Conservation (phyloP, 2,329 filamentous ascomycete genomes). For the Sclerotinia borealis region DNA sequence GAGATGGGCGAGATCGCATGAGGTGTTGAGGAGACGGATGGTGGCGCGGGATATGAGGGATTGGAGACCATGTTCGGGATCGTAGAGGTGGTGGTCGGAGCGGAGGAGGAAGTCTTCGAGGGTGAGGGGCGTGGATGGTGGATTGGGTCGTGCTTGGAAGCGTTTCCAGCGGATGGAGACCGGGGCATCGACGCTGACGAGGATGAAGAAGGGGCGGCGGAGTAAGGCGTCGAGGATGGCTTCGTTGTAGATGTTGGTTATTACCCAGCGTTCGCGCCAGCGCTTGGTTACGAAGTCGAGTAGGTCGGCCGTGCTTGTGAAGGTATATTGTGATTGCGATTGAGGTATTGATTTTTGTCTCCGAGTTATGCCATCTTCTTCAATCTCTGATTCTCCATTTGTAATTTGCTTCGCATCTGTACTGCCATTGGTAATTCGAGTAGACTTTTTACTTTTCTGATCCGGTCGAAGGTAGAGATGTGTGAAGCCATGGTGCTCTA, state of each 20-base stretch:
- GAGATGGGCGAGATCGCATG: conserved; percentile 63
- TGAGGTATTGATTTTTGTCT: conserved; percentile 4
- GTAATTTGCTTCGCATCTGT: not conserved
- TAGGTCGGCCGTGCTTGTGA: conserved; percentile 59
- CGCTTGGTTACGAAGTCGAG: conserved; percentile 78
- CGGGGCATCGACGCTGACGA: conserved; percentile 87
- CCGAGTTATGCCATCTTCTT: not conserved
- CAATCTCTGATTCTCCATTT: conserved; percentile 5
- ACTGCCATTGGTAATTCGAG: conserved; percentile 6
- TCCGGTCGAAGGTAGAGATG: conserved; percentile 53
- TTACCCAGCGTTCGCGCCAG: conserved; percentile 83
- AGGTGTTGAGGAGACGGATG: conserved; percentile 81
- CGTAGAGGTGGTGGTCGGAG: conserved; percentile 73
- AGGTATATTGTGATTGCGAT: conserved; percentile 35
- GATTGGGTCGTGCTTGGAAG: conserved; percentile 50
- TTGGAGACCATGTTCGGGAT: conserved; percentile 56
- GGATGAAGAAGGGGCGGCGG: conserved; percentile 83
- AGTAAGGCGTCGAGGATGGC: conserved; percentile 66
- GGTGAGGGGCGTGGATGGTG: conserved; percentile 20
- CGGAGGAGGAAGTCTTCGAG: conserved; percentile 51
- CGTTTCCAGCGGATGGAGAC: conserved; percentile 78
- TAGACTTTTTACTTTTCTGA: not conserved
- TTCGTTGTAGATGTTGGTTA: conserved; percentile 73
- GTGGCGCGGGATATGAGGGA: conserved; percentile 76
- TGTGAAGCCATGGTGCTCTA: conserved; percentile 76